Evolutionary conservation across 257 asterid genomes (phyloP).

Genomic region (Scutellaria baicalensis): DNA sequence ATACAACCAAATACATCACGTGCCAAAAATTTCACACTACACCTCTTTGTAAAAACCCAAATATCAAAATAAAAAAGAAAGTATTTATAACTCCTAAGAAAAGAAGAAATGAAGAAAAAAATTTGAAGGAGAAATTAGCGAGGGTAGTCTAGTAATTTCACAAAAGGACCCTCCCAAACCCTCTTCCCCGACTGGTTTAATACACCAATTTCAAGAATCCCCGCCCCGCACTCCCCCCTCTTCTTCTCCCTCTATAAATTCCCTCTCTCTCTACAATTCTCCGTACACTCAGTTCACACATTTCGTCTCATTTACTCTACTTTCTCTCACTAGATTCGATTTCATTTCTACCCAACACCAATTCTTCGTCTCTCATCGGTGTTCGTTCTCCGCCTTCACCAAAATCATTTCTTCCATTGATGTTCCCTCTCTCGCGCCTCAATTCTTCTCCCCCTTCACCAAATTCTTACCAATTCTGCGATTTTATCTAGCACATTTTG

Average conservation of each 20-base stretch:
- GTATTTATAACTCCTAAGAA: background rate
- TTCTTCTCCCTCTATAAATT: background rate
- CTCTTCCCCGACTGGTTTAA: slow-evolving; percentile 14
- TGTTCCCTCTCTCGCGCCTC: background rate
- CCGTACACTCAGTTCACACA: slow-evolving; percentile 6
- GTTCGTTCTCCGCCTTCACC: slow-evolving; percentile 12
- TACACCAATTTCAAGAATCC: slow-evolving; percentile 21
- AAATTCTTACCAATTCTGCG: background rate
- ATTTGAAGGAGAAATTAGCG: background rate
- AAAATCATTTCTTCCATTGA: background rate
- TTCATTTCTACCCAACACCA: slow-evolving; percentile 12
- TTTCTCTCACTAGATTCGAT: background rate
- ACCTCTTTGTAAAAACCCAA: background rate
- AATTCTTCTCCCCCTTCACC: slow-evolving; percentile 1
- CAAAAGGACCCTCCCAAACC: background rate
- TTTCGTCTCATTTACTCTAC: background rate
- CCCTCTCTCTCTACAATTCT: slow-evolving; percentile 9
- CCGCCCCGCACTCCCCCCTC: slow-evolving; percentile 17
- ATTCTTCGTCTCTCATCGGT: slow-evolving; percentile 16
- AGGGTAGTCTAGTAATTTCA: slow-evolving; percentile 16
- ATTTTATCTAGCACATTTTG: background rate
- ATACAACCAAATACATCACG: background rate
- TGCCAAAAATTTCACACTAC: background rate
- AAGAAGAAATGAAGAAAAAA: too few relatives aligned
- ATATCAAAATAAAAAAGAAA: background rate